A percentile compares a stretch with the other conserved stretches of the same genome.
These are phyloP conservation scores for Monilinia vaccinii-corymbosi DNA, from an alignment of 2,329 filamentous ascomycete species.

Conservation along the genomic window DNA sequence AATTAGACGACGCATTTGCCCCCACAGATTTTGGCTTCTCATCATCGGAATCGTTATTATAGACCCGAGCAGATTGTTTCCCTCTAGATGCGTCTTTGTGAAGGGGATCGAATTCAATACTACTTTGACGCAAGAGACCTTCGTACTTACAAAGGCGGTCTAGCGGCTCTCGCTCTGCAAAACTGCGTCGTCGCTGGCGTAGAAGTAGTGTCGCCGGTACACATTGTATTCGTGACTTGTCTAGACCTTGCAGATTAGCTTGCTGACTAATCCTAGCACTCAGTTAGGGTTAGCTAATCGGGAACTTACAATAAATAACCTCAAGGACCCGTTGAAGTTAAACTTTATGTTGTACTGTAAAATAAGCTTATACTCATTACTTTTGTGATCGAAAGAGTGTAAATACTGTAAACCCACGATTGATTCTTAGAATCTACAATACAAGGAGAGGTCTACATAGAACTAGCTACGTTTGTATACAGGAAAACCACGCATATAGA, in stretches of 20 bases:
- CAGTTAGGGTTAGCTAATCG: not conserved
- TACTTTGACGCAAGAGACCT: conserved; percentile 23
- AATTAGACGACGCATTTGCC: conserved; percentile 19
- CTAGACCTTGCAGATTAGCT: too few species aligned
- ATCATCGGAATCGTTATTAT: conserved; percentile 22
- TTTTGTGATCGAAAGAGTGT: too few species aligned
- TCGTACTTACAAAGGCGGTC: conserved; percentile 26
- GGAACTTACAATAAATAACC: not conserved
- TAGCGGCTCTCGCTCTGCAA: conserved; percentile 26
- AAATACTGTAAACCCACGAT: too few species aligned
- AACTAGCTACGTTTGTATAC: too few species aligned
- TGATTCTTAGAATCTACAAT: too few species aligned
- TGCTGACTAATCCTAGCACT: not conserved
- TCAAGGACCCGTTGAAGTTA: too few species aligned
- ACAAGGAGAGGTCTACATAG: too few species aligned
- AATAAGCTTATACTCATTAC: too few species aligned
- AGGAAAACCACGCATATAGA: too few species aligned
- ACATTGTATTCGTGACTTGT: conserved; percentile 53
- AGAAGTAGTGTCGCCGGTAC: conserved; percentile 48
- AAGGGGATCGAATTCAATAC: conserved; percentile 25
- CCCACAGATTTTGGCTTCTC: conserved; percentile 19
- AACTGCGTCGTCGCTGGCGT: conserved; percentile 47
- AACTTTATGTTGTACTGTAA: too few species aligned
- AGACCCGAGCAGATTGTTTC: conserved; percentile 14
- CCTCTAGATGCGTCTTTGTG: conserved; percentile 21